Base-by-base conservation (phyloP, 345 rosid species). In the Eutrema heterophyllum region DNA sequence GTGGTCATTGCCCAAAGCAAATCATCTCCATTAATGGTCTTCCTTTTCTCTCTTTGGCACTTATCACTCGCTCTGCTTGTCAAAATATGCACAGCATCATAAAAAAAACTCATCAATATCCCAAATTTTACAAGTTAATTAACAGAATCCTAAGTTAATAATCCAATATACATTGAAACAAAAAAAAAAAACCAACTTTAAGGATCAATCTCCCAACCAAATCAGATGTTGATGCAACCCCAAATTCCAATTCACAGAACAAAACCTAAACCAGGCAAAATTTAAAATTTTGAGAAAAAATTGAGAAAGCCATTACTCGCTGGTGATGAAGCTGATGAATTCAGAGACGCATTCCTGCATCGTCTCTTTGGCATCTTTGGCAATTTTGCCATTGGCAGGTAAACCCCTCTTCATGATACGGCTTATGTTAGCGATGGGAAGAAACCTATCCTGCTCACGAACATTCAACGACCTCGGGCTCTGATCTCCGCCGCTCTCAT, bases 401-500 rank as follows among this genome's bases (percentile, higher is more conserved):
- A 86, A 16, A 2, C 84, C 89, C 46, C 79, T 85, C 81, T 87
- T 87, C 94, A 89, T 89, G 71, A 87, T 89, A 67, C 89, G 67
- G 82, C 89, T 89, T 3, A 87, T 88, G 82, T 89, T 89, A 13
- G 89, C 88, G 2, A 87, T 85, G 12, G 89, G 94, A 49, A 89
- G 76, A 70, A 89, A 85, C 78, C 89, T 77, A 64, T 86, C 89
- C 27, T 89, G 89, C 57, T 87, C 91, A 26, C 77, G 77, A 43
- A 88, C 93, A 59, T 84, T 80, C 51, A 14, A 14, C 14, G 90
- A 83, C 75, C 84, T 82, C 29, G 96, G 96, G 56, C 96, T 94
- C 56, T 83, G 99, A 44, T 95, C 99, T 51, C 97, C 96, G 39
- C 97, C 92, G 73, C 94, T 86, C 46, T 89, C 93, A 16, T 86